Evolutionary conservation across 2,329 filamentous ascomycete species (phyloP).

Genomic region (Kalaharituber pfeilii): DNA sequence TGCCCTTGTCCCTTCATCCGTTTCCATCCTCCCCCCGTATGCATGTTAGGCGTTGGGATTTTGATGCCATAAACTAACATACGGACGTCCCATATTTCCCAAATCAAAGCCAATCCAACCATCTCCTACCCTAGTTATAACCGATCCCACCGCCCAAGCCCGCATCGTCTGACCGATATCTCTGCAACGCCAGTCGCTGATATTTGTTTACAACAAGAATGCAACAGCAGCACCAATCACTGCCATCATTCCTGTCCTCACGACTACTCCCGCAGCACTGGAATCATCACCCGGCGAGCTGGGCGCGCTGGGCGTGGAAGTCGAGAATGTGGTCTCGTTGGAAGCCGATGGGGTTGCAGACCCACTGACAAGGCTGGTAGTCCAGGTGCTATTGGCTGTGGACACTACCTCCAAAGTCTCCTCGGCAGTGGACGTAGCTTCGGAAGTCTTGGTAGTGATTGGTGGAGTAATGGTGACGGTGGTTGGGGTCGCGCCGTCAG

Average conservation of each 20-base stretch:
- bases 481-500: neutral
- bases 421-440: neutral
- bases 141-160: too few species aligned
- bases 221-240: neutral
- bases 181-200: too few species aligned
- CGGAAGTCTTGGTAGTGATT: neutral
- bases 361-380: neutral
- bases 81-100: too few species aligned
- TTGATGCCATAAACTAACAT: too few species aligned
- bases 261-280: too few species aligned
- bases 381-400: neutral
- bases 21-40: too few species aligned
- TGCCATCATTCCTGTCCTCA: neutral
- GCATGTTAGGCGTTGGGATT: too few species aligned
- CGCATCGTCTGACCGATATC: too few species aligned
- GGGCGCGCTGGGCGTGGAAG: neutral
- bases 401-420: neutral
- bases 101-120: too few species aligned
- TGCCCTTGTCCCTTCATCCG: too few species aligned
- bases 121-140: too few species aligned
- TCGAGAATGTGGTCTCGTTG: neutral
- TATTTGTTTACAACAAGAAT: neutral
- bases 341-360: neutral
- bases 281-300: too few species aligned
- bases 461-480: neutral